Percentiles rank a stretch among this genome's conserved stretches.
Evolutionary conservation across 148 eudicot genomes (phyloP).

Genomic region (Heliamphora exappendiculata): DNA sequence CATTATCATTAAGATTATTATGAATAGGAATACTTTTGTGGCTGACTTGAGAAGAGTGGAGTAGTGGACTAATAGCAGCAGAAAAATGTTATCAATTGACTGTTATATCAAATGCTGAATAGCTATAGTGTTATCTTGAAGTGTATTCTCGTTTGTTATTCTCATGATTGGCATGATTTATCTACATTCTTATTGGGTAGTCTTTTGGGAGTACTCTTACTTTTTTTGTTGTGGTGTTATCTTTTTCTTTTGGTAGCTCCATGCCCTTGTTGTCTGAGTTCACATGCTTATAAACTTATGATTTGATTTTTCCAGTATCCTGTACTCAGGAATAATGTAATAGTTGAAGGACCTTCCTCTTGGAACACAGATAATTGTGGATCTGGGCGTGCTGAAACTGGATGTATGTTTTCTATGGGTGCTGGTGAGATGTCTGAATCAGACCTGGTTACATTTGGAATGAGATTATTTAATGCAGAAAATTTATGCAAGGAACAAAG

Average conservation of each 20-base stretch:
- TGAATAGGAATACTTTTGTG: too few relatives aligned
- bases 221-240: background rate
- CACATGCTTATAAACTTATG: conserved; percentile 64
- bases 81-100: too few relatives aligned
- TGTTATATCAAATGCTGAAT: background rate
- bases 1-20: too few relatives aligned
- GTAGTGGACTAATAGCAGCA: too few relatives aligned
- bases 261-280: conserved; percentile 9
- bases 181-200: background rate
- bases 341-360: conserved; percentile 37
- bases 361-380: conserved; percentile 17
- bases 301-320: conserved; percentile 80
- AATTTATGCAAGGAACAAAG: conserved; percentile 7
- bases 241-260: background rate
- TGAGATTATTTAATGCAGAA: conserved; percentile 1
- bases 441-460: conserved; percentile 3
- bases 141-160: background rate
- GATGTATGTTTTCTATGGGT: background rate
- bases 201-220: background rate
- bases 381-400: background rate
- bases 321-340: conserved; percentile 84
- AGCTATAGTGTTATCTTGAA: background rate
- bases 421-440: background rate
- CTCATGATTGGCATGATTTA: background rate
- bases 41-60: too few relatives aligned